Conservation (phyloP, 768 basidiomycete genomes). For the Mycena amicta region DNA sequence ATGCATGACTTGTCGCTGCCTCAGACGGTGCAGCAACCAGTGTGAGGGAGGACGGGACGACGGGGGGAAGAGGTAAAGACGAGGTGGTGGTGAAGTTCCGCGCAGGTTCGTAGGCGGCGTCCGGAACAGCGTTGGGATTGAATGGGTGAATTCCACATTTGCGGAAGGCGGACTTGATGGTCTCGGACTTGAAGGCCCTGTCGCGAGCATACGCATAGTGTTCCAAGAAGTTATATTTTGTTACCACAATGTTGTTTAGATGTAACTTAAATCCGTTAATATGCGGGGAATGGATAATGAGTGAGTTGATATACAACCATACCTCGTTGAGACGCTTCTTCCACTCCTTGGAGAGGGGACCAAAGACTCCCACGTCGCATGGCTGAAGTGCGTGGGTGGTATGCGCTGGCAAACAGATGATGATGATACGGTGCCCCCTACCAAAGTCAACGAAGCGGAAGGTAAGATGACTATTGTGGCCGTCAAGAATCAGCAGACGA, state of each 20-base stretch:
- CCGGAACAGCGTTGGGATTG: conserved; percentile 14
- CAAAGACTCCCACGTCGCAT: conserved; percentile 26
- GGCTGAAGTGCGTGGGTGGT: conserved; percentile 25
- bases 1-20: neutral
- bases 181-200: conserved; percentile 8
- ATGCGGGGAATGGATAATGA: neutral
- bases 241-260: conserved; percentile 7
- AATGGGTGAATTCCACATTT: conserved; percentile 27
- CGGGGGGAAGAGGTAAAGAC: conserved; percentile 1
- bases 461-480: conserved; percentile 26
- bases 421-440: conserved; percentile 16
- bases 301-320: neutral
- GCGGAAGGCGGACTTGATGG: conserved; percentile 21
- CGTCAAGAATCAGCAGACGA: conserved; percentile 25
- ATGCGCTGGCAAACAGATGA: conserved; percentile 29
- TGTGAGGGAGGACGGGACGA: neutral
- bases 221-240: conserved; percentile 20
- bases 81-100: conserved; percentile 10
- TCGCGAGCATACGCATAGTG: conserved; percentile 17
- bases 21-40: neutral
- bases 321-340: conserved; percentile 1
- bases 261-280: neutral
- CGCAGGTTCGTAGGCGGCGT: conserved; percentile 8
- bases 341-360: conserved; percentile 19
- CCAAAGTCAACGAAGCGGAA: conserved; percentile 20